Base-by-base conservation (phyloP, 768 basidiomycete species). In the Macrolepiota albuminosa region DNA sequence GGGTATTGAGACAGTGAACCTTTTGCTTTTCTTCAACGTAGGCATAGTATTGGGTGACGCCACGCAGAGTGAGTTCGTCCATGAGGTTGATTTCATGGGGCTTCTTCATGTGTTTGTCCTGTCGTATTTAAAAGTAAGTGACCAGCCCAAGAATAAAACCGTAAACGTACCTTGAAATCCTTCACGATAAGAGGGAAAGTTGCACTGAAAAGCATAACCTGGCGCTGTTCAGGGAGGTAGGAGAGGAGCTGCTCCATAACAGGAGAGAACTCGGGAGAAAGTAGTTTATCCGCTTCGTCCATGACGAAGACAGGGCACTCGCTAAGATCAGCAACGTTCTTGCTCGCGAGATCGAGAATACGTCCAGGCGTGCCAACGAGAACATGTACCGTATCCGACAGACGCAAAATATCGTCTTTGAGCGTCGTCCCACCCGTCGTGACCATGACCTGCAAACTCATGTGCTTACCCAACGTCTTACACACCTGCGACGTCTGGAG, bases 121-220 rank as follows among this genome's bases (percentile, higher is more conserved):
- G 54, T 6, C 11, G 56, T 13, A 58, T 40, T 40, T 14, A 59
- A 29, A 54, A 64, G 67, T 63, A 61, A 34, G 50, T 16, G 39
- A 9, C 43, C 29, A n/a, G 43, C 18, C 29, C 21, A 13, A 33
- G 21, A 43, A 54, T 43, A 3, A 45, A 29, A 24, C 39, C 58
- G 47, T 8, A 14, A 7, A 45, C 75, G 48, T 52, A 91, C 96
- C 82, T 98, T 96, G 84, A 99, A 99, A 73, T 98, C 94, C 75
- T 98, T 98, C 70, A 99, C 97, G 70, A 96, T 95, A 83, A 97
- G 84, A 9, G 97, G 96, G 84, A 99, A 99, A 31, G 96, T 99
- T 51, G 96, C 96, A 56, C 95, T 97, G 78, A 99, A 98, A 64
- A 99, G 81, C 96, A 98, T 98, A 71, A 99, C 95, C 78, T 99